A percentile compares a stretch with the other conserved stretches of the same genome.
These are phyloP conservation scores for Nicotiana attenuata DNA, from an alignment of 257 asterid genomes.

Conservation along the genomic window DNA sequence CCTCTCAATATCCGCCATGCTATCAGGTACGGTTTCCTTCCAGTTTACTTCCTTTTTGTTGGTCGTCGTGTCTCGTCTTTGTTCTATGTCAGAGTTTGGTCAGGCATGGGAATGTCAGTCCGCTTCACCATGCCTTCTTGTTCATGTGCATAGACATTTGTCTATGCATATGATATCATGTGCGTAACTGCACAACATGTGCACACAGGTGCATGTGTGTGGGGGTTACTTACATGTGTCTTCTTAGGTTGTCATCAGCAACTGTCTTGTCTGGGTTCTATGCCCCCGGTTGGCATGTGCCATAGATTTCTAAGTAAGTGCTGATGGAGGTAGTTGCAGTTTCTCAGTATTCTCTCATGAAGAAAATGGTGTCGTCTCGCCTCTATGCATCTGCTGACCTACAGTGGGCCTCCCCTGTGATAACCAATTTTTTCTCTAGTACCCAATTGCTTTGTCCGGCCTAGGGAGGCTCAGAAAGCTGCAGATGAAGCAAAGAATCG, in stretches of 20 bases:
- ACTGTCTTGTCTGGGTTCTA: constrained; percentile 80
- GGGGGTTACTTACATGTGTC: constrained; percentile 46
- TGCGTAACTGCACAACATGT: constrained; percentile 40
- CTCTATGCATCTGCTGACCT: constrained; percentile 99
- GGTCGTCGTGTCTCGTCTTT: constrained; percentile 23
- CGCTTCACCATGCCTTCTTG: constrained; percentile 13
- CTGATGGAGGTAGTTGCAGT: constrained; percentile 99
- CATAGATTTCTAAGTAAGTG: constrained; percentile 87
- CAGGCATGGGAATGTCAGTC: constrained; percentile 17
- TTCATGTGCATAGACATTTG: constrained; percentile 33
- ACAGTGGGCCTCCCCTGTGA: constrained; percentile 99
- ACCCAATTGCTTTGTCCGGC: constrained; percentile 99
- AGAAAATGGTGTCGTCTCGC: constrained; percentile 98
- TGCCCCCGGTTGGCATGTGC: constrained; percentile 86
- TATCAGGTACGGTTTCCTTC: constrained; percentile 56
- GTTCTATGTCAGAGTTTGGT: constrained; percentile 6
- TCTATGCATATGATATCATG: constrained; percentile 35
- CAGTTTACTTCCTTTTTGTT: constrained; percentile 2
- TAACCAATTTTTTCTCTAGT: constrained; percentile 97
- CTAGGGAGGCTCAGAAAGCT: constrained; percentile 98
- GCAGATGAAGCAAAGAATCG: constrained; percentile 99
- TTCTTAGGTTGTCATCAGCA: constrained; percentile 92
- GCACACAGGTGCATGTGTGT: constrained; percentile 34
- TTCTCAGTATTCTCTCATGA: constrained; percentile 97
- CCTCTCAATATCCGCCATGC: constrained; percentile 93